phyloP scores from a whole-genome alignment of 164 flowering plant genomes.

The Annona cherimola region DNA sequence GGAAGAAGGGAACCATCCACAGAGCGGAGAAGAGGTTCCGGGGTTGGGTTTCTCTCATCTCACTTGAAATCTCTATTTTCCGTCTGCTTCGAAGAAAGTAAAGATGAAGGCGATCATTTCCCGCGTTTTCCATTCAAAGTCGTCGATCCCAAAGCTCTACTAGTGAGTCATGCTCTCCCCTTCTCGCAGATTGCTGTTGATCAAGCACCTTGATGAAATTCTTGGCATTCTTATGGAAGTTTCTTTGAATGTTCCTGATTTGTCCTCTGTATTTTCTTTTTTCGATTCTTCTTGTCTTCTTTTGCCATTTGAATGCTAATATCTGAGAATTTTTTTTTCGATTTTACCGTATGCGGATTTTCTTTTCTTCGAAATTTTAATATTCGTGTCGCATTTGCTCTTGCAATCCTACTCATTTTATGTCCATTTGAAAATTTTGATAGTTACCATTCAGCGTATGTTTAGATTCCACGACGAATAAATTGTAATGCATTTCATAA shows the following conservation, averaged over 20 bases:
- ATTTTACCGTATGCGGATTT: background rate
- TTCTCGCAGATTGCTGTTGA: background rate
- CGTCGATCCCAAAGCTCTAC: conserved; percentile 21
- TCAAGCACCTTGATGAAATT: background rate
- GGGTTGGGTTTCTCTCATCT: background rate
- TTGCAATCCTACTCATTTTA: background rate
- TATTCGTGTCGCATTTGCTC: background rate
- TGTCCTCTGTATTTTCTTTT: background rate
- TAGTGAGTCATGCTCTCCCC: conserved; percentile 9
- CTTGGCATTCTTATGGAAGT: background rate
- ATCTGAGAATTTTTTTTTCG: background rate
- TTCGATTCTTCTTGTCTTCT: background rate
- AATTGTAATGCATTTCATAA: no score
- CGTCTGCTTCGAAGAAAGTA: conserved; percentile 4
- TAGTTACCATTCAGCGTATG: background rate
- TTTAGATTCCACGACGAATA: no score
- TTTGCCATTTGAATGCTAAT: background rate
- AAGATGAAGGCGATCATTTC: conserved; percentile 13
- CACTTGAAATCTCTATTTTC: background rate
- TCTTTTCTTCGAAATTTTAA: background rate
- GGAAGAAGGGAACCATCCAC: background rate
- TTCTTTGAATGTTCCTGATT: background rate
- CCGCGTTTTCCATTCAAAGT: conserved; percentile 18
- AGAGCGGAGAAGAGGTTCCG: background rate
- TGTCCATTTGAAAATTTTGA: background rate